Percentiles rank a stretch among this genome's conserved stretches.
These are phyloP conservation scores for Trichoderma gamsii DNA, from an alignment of 495 filamentous ascomycete genomes.

Conservation along the genomic window DNA sequence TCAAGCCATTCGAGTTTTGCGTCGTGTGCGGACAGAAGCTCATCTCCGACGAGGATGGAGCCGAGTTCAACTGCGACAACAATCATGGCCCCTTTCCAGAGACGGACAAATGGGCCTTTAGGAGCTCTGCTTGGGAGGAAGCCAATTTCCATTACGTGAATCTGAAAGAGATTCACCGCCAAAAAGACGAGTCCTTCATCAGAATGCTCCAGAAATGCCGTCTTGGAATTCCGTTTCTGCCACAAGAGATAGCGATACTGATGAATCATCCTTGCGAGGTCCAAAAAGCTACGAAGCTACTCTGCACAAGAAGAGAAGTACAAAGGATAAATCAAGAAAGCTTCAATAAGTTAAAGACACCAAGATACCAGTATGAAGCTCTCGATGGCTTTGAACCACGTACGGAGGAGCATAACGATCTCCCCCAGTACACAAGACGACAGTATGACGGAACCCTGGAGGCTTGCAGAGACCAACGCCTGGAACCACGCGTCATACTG, in stretches of 20 bases:
- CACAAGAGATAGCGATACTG: slow-evolving; percentile 36
- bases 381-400: slow-evolving; percentile 53
- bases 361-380: slow-evolving; percentile 59
- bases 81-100: slow-evolving; percentile 28
- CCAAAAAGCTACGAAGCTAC: slow-evolving; percentile 41
- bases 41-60: slow-evolving; percentile 63
- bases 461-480: slow-evolving; percentile 50
- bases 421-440: slow-evolving; percentile 27
- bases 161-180: slow-evolving; percentile 48
- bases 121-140: slow-evolving; percentile 31
- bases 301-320: slow-evolving; percentile 38
- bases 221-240: slow-evolving; percentile 34
- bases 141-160: slow-evolving; percentile 35
- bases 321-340: slow-evolving; percentile 31
- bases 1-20: slow-evolving; percentile 76
- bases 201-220: slow-evolving; percentile 47
- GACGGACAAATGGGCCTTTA: slow-evolving; percentile 37
- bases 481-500: slow-evolving; percentile 49
- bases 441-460: slow-evolving; percentile 65
- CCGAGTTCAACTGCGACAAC: slow-evolving; percentile 49
- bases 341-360: slow-evolving; percentile 32
- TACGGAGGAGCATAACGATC: background rate
- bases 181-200: slow-evolving; percentile 44
- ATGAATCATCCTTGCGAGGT: slow-evolving; percentile 40
- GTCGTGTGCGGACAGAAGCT: slow-evolving; percentile 68